Conservation (phyloP, 23 red algal genomes). For the Gracilaria domingensis region DNA sequence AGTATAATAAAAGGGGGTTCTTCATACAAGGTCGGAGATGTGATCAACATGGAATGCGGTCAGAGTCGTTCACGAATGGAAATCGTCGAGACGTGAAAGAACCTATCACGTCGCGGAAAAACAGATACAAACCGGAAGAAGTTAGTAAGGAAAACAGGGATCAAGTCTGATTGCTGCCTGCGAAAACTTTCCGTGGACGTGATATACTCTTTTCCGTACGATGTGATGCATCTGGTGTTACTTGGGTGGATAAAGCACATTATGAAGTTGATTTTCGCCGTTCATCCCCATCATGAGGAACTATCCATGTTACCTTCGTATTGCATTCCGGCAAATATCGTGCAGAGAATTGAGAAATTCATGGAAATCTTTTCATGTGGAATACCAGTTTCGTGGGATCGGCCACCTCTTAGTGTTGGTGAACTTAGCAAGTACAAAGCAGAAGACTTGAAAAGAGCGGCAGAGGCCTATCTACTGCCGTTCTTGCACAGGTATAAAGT, state of each 20-base stretch:
- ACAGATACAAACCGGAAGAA: neutral
- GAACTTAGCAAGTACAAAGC: constrained; percentile 5
- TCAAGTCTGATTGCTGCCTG: neutral
- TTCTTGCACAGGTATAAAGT: too few species aligned
- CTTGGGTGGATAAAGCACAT: constrained; percentile 19
- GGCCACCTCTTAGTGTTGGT: neutral
- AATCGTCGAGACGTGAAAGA: neutral
- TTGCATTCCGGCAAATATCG: neutral
- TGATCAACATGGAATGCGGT: neutral
- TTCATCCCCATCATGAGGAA: neutral
- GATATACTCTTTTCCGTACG: neutral
- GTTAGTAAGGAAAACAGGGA: neutral
- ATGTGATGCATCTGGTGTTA: constrained; percentile 9
- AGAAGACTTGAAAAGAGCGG: constrained; percentile 9
- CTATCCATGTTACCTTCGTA: neutral
- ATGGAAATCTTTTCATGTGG: neutral
- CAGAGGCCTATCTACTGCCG: too few species aligned
- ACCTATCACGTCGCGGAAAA: neutral
- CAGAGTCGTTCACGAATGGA: neutral
- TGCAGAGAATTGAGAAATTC: neutral
- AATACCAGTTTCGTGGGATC: neutral
- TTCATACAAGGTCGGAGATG: too few species aligned
- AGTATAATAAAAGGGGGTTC: neutral
- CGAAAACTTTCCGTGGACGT: neutral
- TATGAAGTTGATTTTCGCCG: neutral